phyloP scores from a whole-genome alignment of 768 basidiomycete species.

The Calocybe gangraenosa region DNA sequence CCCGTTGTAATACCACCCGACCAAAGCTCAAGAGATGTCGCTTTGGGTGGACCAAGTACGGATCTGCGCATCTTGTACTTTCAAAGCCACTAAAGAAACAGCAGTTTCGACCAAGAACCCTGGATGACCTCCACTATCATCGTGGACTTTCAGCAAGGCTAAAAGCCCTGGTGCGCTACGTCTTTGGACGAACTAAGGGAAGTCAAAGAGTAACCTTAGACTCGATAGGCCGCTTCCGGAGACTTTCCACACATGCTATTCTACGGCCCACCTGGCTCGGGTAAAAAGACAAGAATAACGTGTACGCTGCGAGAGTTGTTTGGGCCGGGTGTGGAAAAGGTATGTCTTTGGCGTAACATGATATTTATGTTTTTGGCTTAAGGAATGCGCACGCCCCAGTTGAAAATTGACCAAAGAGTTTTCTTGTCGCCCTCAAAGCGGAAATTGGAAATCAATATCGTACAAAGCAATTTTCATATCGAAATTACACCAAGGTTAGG shows the following conservation, averaged over 20 bases:
- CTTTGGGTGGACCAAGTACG: constrained; percentile 65
- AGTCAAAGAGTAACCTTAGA: background rate
- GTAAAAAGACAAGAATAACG: constrained; percentile 96
- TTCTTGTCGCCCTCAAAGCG: constrained; percentile 92
- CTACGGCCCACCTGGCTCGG: constrained; percentile 95
- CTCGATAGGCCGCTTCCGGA: constrained; percentile 68
- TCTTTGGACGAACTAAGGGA: background rate
- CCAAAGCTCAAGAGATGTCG: constrained; percentile 41
- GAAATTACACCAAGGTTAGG: constrained; percentile 99
- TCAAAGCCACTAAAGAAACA: background rate
- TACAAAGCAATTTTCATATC: constrained; percentile 96
- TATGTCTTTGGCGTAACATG: too few species aligned
- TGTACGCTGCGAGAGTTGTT: constrained; percentile 87
- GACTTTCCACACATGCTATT: constrained; percentile 98
- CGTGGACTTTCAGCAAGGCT: constrained; percentile 72
- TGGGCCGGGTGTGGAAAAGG: constrained; percentile 92
- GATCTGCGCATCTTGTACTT: background rate
- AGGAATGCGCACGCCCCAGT: constrained; percentile 45
- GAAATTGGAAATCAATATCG: constrained; percentile 94
- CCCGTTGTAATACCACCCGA: too few species aligned
- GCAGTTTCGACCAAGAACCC: constrained; percentile 80
- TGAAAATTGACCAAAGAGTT: constrained; percentile 96
- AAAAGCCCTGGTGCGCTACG: constrained; percentile 61
- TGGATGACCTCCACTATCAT: constrained; percentile 90
- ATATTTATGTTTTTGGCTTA: too few species aligned